Evolutionary conservation across 2,329 filamentous ascomycete genomes (phyloP).

Genomic region (Fusarium nelsonii): DNA sequence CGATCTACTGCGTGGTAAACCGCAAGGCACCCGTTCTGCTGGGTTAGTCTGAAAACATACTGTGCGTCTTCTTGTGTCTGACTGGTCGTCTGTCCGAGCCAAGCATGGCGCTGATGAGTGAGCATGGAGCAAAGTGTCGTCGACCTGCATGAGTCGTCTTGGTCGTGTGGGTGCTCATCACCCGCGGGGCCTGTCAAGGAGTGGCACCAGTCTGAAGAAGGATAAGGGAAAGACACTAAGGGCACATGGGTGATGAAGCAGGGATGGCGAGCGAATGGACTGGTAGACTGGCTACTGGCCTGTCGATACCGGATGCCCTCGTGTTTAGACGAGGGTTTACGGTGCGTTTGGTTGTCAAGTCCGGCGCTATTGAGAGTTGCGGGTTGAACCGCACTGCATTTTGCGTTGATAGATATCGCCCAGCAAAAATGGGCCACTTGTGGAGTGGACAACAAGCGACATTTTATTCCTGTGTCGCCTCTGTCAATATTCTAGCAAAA

Average conservation of each 20-base stretch:
- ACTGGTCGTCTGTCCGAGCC: slow-evolving; percentile 41
- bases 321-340: slow-evolving; percentile 40
- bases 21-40: slow-evolving; percentile 45
- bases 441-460: slow-evolving; percentile 30
- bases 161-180: slow-evolving; percentile 40
- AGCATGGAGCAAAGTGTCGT: slow-evolving; percentile 38
- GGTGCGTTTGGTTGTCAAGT: slow-evolving; percentile 43
- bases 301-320: slow-evolving; percentile 26
- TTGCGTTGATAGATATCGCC: slow-evolving; percentile 45
- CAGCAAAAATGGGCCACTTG: slow-evolving; percentile 26
- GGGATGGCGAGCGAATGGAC: slow-evolving; percentile 20
- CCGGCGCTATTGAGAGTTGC: slow-evolving; percentile 51
- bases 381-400: slow-evolving; percentile 53
- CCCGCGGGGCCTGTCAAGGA: slow-evolving; percentile 35
- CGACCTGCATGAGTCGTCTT: slow-evolving; percentile 44
- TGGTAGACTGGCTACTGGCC: slow-evolving; percentile 21
- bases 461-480: slow-evolving; percentile 12
- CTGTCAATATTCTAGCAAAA: too few species aligned
- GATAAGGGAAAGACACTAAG: slow-evolving; percentile 19
- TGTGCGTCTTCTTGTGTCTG: slow-evolving; percentile 37
- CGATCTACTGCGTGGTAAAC: slow-evolving; percentile 39
- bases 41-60: slow-evolving; percentile 36
- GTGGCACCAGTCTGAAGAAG: slow-evolving; percentile 26
- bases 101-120: slow-evolving; percentile 34
- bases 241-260: slow-evolving; percentile 34